phyloP scores from a whole-genome alignment of 202 grass and related monocot genomes.

The Panicum virgatum region DNA sequence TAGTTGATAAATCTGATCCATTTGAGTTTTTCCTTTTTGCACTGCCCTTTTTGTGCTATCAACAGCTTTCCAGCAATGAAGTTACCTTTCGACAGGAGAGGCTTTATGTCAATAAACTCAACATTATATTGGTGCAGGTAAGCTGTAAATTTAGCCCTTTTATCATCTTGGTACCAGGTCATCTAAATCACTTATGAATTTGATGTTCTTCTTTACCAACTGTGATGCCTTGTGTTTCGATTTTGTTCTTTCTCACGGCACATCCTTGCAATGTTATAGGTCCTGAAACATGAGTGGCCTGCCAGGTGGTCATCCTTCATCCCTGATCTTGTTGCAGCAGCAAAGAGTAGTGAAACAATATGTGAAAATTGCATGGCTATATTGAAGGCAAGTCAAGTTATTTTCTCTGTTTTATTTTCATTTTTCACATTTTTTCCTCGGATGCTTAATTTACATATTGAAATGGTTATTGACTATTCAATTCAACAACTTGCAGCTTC shows the following conservation, averaged over 20 bases:
- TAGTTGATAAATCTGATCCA: constrained; percentile 36
- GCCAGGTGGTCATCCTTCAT: constrained; percentile 93
- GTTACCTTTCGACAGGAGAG: constrained; percentile 86
- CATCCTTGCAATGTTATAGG: constrained; percentile 51
- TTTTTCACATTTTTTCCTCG: neutral
- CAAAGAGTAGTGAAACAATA: constrained; percentile 95
- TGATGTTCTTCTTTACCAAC: neutral
- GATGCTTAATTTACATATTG: constrained; percentile 10
- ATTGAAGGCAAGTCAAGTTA: constrained; percentile 74
- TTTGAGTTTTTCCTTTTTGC: constrained; percentile 11
- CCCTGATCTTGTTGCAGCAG: constrained; percentile 96
- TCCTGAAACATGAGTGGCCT: constrained; percentile 99
- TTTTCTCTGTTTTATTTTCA: constrained; percentile 9
- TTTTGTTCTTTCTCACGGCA: neutral
- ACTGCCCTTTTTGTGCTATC: constrained; percentile 12
- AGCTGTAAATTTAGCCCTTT: constrained; percentile 26
- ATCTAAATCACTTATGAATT: neutral
- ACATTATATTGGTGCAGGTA: constrained; percentile 99
- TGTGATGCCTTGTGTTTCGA: neutral
- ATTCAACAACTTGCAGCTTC: constrained; percentile 61
- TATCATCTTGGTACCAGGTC: neutral
- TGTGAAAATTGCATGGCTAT: constrained; percentile 99
- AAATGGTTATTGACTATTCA: constrained; percentile 31
- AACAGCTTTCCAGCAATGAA: constrained; percentile 95
- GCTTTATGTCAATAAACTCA: constrained; percentile 99